phyloP scores from a whole-genome alignment of 2,329 filamentous ascomycete species.

The Aureobasidium sp. region DNA sequence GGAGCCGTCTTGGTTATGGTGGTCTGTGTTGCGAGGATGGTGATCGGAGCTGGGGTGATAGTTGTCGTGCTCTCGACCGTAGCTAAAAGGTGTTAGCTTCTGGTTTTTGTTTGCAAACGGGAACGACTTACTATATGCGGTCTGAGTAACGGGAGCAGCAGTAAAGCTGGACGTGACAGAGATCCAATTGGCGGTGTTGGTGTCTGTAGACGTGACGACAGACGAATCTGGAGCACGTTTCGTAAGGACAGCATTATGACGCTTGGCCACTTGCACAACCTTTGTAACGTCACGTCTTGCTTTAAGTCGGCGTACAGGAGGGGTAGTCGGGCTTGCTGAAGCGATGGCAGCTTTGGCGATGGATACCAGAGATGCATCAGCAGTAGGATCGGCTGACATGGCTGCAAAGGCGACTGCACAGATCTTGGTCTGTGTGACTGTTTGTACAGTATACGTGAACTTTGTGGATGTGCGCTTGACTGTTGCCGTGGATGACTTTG shows the following conservation, averaged over 20 bases:
- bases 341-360: constrained; percentile 3
- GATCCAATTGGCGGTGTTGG: constrained; percentile 17
- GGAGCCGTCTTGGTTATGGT: not conserved
- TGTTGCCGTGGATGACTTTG: constrained; percentile 7
- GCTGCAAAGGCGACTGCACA: constrained; percentile 24
- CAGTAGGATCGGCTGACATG: not conserved
- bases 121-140: not conserved
- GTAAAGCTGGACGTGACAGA: constrained; percentile 24
- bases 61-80: not conserved
- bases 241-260: not conserved
- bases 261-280: not conserved
- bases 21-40: not conserved
- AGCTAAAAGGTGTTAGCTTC: not conserved
- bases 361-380: not conserved
- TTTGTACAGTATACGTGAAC: constrained; percentile 17
- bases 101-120: no score
- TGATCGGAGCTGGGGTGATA: constrained; percentile 7
- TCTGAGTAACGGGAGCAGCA: constrained; percentile 23
- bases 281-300: not conserved
- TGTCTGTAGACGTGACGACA: constrained; percentile 28
- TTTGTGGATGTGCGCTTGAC: constrained; percentile 4
- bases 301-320: not conserved
- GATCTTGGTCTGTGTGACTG: constrained; percentile 27
- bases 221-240: constrained; percentile 33
- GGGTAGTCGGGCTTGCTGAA: not conserved